Base-by-base conservation (phyloP, 192 early-diverging fungal species). In the Paraglomus occultum region DNA sequence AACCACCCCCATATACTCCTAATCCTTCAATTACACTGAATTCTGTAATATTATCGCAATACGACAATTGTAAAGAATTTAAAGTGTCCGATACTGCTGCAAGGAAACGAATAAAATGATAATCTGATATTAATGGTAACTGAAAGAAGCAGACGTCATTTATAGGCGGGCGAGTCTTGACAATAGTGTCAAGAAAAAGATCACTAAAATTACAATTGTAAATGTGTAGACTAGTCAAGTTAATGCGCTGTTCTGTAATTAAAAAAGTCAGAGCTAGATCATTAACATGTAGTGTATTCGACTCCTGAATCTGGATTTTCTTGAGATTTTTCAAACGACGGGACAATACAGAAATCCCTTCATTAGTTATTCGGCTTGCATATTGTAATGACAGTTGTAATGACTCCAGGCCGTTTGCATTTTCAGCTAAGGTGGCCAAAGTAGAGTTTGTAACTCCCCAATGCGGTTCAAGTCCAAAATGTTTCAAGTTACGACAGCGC, bases 161-260 rank as follows among this genome's bases (percentile, higher is more conserved):
- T 14, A 68, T 68, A 1, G 66, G 66, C 8, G 66, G 52, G n/a
- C 44, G 23, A 54, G 4, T 57, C 12, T 23, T 54, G 20, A 44
- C 66, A 45, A 68, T 14, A 6, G 42, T 39, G 14, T 14, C 12
- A 42, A 66, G 20, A 22, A 46, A 40, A 8, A 53, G 46, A 55
- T 68, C 66, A 22, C 52, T 43, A 55, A 68, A 68, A 42, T 15
- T 52, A 55, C 66, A 52, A 55, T 68, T 68, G 18, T 68, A 68
- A 46, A 68, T 44, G 17, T 68, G 66, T 20, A 68, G 52, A n/a
- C 23, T 55, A 12, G 51, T 68, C 31, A 68, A 55, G 15, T 17
- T 55, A n/a, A 17, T 55, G 12, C 20, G 17, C 44, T 8, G 9
- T 57, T 53, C 44, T 51, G 57, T 44, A 8, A 44, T 20, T 23